Percentiles rank a stretch among this genome's conserved stretches.
phyloP scores from a whole-genome alignment of 1,284 basidiomycete genomes.

The Leccinum olivaceoglutinosum region DNA sequence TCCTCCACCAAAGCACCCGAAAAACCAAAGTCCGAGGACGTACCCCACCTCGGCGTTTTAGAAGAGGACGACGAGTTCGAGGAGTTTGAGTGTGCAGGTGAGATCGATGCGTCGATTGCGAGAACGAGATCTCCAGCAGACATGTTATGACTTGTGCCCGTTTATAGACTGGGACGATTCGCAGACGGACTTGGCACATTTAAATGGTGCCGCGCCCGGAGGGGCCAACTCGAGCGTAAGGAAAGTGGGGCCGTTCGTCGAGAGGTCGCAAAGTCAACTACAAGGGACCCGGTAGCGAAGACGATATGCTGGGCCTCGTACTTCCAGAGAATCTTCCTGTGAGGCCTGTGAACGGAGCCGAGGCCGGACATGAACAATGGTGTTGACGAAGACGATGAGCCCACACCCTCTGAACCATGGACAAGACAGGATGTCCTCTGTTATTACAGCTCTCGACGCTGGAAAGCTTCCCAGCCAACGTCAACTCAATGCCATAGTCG shows the following conservation, averaged over 20 bases:
- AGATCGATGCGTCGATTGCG: constrained; percentile 24
- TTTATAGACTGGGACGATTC: too few relatives aligned
- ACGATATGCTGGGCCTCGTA: constrained; percentile 8
- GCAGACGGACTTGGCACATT: too few relatives aligned
- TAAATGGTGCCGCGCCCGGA: too few relatives aligned
- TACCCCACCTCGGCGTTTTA: constrained; percentile 60
- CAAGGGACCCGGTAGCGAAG: constrained; percentile 45
- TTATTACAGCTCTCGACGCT: constrained; percentile 58
- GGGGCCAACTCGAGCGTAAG: constrained; percentile 2
- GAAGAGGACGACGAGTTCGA: constrained; percentile 87
- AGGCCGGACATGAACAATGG: too few relatives aligned
- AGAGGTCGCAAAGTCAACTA: constrained; percentile 42
- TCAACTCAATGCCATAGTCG: constrained; percentile 46
- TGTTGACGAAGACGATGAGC: too few relatives aligned
- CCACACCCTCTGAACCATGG: constrained; percentile 13
- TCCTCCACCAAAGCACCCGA: constrained; percentile 29
- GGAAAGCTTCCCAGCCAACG: constrained; percentile 58
- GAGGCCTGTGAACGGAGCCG: too few relatives aligned
- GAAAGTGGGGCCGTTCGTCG: constrained; percentile 29
- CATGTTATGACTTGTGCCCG: too few relatives aligned
- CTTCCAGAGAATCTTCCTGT: too few relatives aligned
- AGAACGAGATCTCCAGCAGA: too few relatives aligned
- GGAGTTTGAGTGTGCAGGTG: constrained; percentile 72
- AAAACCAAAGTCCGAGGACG: constrained; percentile 35
- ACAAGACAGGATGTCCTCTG: constrained; percentile 43